Percentiles rank a stretch among this genome's conserved stretches.
Evolutionary conservation across 345 rosid genomes (phyloP).

Genomic region (Sisymbrium altissimum): DNA sequence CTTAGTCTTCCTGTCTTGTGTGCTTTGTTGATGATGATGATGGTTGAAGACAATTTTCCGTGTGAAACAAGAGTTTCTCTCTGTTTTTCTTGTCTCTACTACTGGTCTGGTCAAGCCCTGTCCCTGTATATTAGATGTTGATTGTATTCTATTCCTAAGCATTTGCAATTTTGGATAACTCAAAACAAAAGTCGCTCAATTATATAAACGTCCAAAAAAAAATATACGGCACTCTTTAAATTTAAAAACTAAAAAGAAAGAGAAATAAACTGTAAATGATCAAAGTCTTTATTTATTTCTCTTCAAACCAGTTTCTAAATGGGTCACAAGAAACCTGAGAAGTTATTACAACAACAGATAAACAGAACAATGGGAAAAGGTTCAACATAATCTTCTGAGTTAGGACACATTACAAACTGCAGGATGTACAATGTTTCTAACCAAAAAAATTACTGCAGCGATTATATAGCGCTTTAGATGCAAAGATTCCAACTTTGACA

Average conservation of each 20-base stretch:
- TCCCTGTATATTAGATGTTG: slow-evolving; percentile 17
- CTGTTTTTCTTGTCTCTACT: background rate
- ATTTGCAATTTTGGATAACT: slow-evolving; percentile 4
- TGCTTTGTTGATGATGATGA: slow-evolving; percentile 4
- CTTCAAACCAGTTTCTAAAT: slow-evolving; percentile 4
- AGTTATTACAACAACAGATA: slow-evolving; percentile 5
- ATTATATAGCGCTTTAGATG: background rate
- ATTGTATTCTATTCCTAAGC: slow-evolving; percentile 1
- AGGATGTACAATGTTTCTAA: slow-evolving; percentile 6
- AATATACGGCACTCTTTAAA: background rate
- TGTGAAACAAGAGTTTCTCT: slow-evolving; percentile 17
- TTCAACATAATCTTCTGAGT: slow-evolving; percentile 6
- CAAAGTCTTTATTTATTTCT: background rate
- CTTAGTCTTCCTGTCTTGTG: slow-evolving; percentile 13
- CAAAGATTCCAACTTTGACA: background rate
- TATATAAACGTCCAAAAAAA: background rate
- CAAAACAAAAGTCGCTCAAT: background rate
- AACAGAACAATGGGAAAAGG: background rate
- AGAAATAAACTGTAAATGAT: background rate
- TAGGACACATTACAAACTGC: slow-evolving; percentile 19
- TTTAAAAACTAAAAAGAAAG: background rate
- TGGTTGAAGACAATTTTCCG: slow-evolving; percentile 3
- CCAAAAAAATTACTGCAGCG: background rate
- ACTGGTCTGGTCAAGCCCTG: background rate
- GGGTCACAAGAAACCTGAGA: background rate